Base-by-base conservation (phyloP, 1,284 basidiomycete genomes). In the Malassezia dermatis region DNA sequence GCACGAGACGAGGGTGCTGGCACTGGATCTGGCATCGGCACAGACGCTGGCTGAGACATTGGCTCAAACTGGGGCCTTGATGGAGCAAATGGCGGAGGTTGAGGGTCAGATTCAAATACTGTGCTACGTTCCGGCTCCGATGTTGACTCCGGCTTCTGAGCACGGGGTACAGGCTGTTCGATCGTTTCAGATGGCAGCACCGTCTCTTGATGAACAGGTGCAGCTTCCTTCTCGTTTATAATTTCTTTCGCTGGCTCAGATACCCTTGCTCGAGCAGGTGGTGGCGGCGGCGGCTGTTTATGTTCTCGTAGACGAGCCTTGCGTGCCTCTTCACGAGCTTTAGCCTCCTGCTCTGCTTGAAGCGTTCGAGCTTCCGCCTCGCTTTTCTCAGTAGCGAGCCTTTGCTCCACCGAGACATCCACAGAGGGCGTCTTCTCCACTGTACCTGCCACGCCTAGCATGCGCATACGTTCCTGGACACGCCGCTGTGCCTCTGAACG, bases 401-500 rank as follows among this genome's bases (percentile, higher is more conserved):
- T 56, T 30, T 69, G 62, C 57, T 73, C 67, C 23, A 73, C 72
- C 19, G 62, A 61, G 17, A 58, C 59, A 44, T 73, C 71, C 24
- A 69, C 60, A 6, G 44, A 26, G n/a, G 43, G 49, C 17, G 35
- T 19, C n/a, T 37, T 40, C 8, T 60, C 24, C n/a, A 84, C 76
- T 7, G 65, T 60, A 6, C 66, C 71, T 1, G 81, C 78, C 2
- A 86, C 80, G 13, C 94, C 93, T 3, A 96, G 81, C 8, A 86
- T 86, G 37, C 84, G 82, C 80, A 88, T 89, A 28, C 93, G 85
- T 40, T 86, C 89, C 65, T 89, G 83, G 32, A 95, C 83, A 41
- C 86, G 82, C 19, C 84, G 81, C 68, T 88, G 84, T 1, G 89
- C 93, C 73, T 94, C 84, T 3, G 83, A 84, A 17, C 83, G 83